Evolutionary conservation across 2,329 filamentous ascomycete genomes (phyloP).

Genomic region (Geosmithia morbida): DNA sequence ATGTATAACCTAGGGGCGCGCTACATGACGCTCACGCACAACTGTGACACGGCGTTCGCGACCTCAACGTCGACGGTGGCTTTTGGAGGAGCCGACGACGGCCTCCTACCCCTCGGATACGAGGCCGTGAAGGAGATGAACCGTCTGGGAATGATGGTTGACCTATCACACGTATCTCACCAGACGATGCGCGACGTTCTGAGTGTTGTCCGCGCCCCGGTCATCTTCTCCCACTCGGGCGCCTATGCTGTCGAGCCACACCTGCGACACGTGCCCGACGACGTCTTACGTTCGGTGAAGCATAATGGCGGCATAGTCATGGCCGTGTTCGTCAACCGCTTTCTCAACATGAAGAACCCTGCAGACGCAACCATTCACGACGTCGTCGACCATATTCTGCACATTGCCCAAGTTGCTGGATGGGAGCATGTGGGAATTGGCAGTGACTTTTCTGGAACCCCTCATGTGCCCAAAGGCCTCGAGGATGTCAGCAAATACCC

Average conservation of each 20-base stretch:
- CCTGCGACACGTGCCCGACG: constrained; percentile 24
- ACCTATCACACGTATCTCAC: constrained; percentile 15
- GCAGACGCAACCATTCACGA: constrained; percentile 16
- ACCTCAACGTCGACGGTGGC: constrained; percentile 15
- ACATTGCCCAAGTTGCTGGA: constrained; percentile 14
- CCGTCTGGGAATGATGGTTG: constrained; percentile 18
- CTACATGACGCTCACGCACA: constrained; percentile 21
- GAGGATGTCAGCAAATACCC: constrained; percentile 21
- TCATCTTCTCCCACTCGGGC: constrained; percentile 17
- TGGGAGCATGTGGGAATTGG: constrained; percentile 22
- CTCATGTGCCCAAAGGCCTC: constrained; percentile 10
- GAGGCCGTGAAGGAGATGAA: constrained; percentile 19
- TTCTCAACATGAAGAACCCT: constrained; percentile 14
- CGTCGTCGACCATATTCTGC: constrained; percentile 19
- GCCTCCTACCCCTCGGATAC: constrained; percentile 11
- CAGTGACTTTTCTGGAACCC: constrained; percentile 20
- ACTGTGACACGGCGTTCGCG: constrained; percentile 16
- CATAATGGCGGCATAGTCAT: constrained; percentile 23
- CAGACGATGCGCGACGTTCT: constrained; percentile 15
- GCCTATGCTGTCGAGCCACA: constrained; percentile 12
- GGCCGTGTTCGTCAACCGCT: constrained; percentile 21
- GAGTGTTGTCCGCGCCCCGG: constrained; percentile 10
- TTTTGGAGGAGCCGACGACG: constrained; percentile 8
- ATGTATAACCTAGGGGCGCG: constrained; percentile 19
- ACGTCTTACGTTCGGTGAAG: constrained; percentile 17